These are phyloP conservation scores for Podospora sp. DNA, from an alignment of 495 filamentous ascomycete genomes.

Conservation along the genomic window DNA sequence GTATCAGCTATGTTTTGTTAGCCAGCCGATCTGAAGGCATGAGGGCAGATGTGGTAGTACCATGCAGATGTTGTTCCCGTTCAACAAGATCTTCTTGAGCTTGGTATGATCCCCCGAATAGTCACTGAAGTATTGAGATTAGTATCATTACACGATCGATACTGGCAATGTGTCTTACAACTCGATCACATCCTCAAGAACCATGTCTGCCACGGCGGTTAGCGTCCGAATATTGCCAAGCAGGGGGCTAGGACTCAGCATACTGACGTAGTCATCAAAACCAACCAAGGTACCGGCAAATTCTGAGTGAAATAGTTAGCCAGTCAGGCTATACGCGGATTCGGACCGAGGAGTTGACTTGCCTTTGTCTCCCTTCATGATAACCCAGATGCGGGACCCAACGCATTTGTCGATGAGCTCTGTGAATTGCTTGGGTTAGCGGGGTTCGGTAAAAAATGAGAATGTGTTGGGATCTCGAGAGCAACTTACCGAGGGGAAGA, in stretches of 20 bases:
- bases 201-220: constrained; percentile 75
- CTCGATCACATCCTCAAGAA: constrained; percentile 94
- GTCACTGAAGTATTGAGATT: constrained; percentile 60
- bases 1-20: constrained; percentile 66
- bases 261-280: constrained; percentile 99
- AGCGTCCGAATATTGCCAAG: not conserved
- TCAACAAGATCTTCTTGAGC: constrained; percentile 91
- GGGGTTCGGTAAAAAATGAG: not conserved
- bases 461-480: not conserved
- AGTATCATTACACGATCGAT: not conserved
- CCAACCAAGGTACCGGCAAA: constrained; percentile 92
- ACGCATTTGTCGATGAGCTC: constrained; percentile 99
- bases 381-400: constrained; percentile 95
- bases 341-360: not conserved
- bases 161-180: constrained; percentile 62
- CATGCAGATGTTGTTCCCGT: constrained; percentile 99
- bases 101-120: constrained; percentile 84
- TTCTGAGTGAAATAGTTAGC: constrained; percentile 56
- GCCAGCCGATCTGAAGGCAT: not conserved
- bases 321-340: not conserved
- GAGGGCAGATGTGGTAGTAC: constrained; percentile 48
- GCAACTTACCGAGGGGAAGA: constrained; percentile 67
- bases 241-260: constrained; percentile 45
- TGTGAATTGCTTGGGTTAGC: constrained; percentile 40
- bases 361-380: constrained; percentile 99